phyloP scores from a whole-genome alignment of 1,284 basidiomycete genomes.

The Irpex lacteus region DNA sequence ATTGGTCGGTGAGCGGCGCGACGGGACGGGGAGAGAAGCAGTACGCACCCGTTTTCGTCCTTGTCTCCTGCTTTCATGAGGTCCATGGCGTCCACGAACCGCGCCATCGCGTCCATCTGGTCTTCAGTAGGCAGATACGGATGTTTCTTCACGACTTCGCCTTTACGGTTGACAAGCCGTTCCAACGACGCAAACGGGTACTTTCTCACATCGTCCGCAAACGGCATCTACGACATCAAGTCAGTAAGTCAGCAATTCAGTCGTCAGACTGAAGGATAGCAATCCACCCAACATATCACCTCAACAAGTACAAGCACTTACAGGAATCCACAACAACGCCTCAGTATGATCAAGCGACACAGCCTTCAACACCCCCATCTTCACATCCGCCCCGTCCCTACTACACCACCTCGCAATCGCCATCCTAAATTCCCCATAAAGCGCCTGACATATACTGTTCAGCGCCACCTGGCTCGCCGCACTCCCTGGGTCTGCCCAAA shows the following conservation, averaged over 20 bases:
- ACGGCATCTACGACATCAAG: slow-evolving; percentile 69
- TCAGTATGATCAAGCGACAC: slow-evolving; percentile 56
- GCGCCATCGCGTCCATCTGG: slow-evolving; percentile 81
- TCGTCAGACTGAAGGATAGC: neutral
- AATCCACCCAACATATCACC: no score
- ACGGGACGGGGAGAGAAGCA: slow-evolving; percentile 7
- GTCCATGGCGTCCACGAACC: slow-evolving; percentile 85
- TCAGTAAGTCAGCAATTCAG: neutral
- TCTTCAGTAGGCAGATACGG: slow-evolving; percentile 81
- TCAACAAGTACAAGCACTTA: slow-evolving; percentile 27
- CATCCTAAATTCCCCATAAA: slow-evolving; percentile 45
- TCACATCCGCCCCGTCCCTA: slow-evolving; percentile 74
- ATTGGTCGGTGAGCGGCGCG: neutral
- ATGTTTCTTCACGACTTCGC: slow-evolving; percentile 72
- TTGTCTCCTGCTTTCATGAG: slow-evolving; percentile 72
- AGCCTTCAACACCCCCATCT: slow-evolving; percentile 78
- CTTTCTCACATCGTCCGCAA: slow-evolving; percentile 88
- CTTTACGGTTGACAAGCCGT: slow-evolving; percentile 72
- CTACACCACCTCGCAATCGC: slow-evolving; percentile 84
- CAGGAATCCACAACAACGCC: slow-evolving; percentile 81
- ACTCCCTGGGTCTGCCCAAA: slow-evolving; percentile 75
- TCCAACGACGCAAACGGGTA: slow-evolving; percentile 86
- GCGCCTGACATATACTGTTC: slow-evolving; percentile 83
- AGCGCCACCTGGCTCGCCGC: slow-evolving; percentile 79
- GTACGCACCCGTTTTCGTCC: slow-evolving; percentile 64